Base-by-base conservation (phyloP, 129 eudicot genomes). In the Arctium lappa region DNA sequence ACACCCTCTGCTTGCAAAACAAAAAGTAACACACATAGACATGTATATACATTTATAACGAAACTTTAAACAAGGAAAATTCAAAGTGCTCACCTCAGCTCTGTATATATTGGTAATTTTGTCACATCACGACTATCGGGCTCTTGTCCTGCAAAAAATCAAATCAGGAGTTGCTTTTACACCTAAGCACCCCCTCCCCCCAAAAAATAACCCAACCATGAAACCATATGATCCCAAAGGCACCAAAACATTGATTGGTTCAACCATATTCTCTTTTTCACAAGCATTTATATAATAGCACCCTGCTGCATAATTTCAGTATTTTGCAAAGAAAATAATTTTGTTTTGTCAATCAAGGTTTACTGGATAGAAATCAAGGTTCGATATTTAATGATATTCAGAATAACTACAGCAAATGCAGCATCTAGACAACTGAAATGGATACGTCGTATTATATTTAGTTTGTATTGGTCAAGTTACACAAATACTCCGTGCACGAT, bases 71-170 rank as follows among this genome's bases (percentile, higher is more conserved):
- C 70, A 65, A 65, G 33, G 11, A 65, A 65, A 65, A 63, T 63
- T 22, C 31, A 63, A 63, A 29, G 71, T 66, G 38, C 82, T 84
- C 85, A 91, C 98, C 97, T 92, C 92, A 68, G 97, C 97, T 40
- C 27, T 22, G 88, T 77, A 81, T 90, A 88, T 75, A 88, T 69
- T 56, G 87, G 94, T 71, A 91, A 86, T 33, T 89, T 84, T 48
- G 86, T 91, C 60, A 80, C 89, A 88, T 95, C 98, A 95, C 88
- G 13, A 89, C 86, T 53, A 95, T 90, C n/a, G 97, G 99, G 78
- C 78, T 89, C 94, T 83, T 74, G 99, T 90, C 99, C 99, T 96
- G 92, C 82, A 83, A 76, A 87, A 38, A 38, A 13, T 76, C 39
- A 33, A 63, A 69, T 81, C 82, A 74, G 16, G 50, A 72, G 44